A percentile compares a stretch with the other conserved stretches of the same genome.
Conservation (phyloP, 2,329 filamentous ascomycete genomes). For the Penicillium sp. region DNA sequence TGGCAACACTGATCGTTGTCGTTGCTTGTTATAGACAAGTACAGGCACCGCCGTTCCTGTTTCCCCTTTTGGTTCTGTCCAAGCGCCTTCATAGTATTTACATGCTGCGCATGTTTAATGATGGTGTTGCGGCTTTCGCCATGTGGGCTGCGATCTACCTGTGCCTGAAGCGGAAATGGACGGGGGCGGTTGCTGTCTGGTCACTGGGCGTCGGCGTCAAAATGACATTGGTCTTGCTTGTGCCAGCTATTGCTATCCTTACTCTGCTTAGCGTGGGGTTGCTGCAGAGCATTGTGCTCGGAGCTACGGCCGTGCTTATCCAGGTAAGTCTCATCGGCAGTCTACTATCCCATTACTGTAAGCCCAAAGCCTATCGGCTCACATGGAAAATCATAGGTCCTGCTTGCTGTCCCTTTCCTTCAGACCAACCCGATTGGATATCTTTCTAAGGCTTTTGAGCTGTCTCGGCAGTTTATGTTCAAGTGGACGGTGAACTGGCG, state of each 20-base stretch:
- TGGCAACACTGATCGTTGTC: conserved; percentile 70
- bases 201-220: conserved; percentile 84
- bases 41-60: conserved; percentile 71
- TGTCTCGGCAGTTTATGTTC: conserved; percentile 87
- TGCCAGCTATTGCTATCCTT: conserved; percentile 76
- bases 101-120: conserved; percentile 89
- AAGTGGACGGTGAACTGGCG: conserved; percentile 99
- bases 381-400: conserved; percentile 38
- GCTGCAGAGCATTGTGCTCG: conserved; percentile 62
- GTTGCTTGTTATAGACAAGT: conserved; percentile 68
- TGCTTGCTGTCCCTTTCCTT: conserved; percentile 65
- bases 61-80: conserved; percentile 80
- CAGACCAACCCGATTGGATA: conserved; percentile 66
- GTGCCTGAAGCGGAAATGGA: conserved; percentile 73
- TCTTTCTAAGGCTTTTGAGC: conserved; percentile 78
- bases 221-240: conserved; percentile 81
- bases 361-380: neutral
- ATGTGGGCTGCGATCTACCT: conserved; percentile 78
- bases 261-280: conserved; percentile 72
- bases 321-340: conserved; percentile 56
- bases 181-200: conserved; percentile 68
- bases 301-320: conserved; percentile 69
- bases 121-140: conserved; percentile 81
- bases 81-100: conserved; percentile 95
- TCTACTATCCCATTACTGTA: neutral